Base-by-base conservation (phyloP, 495 filamentous ascomycete genomes). In the Cetradonia linearis region DNA sequence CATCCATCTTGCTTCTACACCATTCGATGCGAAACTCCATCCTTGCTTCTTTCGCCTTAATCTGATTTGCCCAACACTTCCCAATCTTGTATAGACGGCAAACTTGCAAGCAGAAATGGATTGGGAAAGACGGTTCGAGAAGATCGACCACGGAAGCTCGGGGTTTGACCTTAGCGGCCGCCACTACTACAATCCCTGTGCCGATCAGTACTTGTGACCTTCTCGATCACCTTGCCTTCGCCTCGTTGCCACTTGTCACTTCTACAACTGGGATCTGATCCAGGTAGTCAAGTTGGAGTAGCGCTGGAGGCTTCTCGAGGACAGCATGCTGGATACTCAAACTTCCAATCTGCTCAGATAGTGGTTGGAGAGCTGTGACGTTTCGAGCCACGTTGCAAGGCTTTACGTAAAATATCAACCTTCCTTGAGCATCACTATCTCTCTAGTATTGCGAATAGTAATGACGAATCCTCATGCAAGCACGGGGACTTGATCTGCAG, bases 111-210 rank as follows among this genome's bases (percentile, higher is more conserved):
- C 33, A 54, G 50, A 18, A 36, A 54, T 7, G 11, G 20, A 46
- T 23, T 46, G 50, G 50, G n/a, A 34, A 54, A 20, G 10, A 36
- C 8, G 42, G 31, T 2, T 36, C 50, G 30, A 34, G 7, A 36
- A 54, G 50, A 54, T 54, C 50, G 50, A 34, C n/a, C 50, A 54
- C 50, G 50, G 50, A 28, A 54, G 50, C 31, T 54, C 50, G 50
- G 50, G 34, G 31, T n/a, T 54, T 54, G 50, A 6, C n/a, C 42
- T 54, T 54, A 54, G 50, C 50, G 50, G 18, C 50, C 50, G 50
- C 50, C 50, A 54, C 50, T 54, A 54, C 23, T 54, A 5, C 13
- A 20, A 3, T 6, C 30, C 50, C 31, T 36, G 30, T 54, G 50
- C 50, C 11, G 50, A 54, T 54, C 50, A 5, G n/a, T 54, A 36